Conservation (phyloP, 2,329 filamentous ascomycete species). For the Cladosporium austrohemisphaericum region DNA sequence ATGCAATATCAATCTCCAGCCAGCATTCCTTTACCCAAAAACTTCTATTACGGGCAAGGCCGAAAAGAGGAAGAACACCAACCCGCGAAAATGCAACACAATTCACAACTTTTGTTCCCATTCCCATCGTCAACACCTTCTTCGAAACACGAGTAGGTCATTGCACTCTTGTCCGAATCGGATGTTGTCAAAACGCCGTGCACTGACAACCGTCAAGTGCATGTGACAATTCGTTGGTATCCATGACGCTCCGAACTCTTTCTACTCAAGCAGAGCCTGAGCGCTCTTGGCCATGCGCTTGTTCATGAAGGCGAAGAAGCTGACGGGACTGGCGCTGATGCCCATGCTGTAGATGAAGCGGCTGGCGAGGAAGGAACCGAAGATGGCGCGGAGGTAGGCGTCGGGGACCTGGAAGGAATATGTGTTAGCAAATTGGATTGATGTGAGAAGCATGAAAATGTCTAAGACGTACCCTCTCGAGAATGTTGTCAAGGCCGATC, state of each 20-base stretch:
- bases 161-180: too few relatives aligned
- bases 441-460: background rate
- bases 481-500: slow-evolving; percentile 85
- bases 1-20: background rate
- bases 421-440: background rate
- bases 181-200: too few relatives aligned
- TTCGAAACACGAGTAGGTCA: too few relatives aligned
- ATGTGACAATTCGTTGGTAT: too few relatives aligned
- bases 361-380: slow-evolving; percentile 89
- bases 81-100: background rate
- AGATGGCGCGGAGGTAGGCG: slow-evolving; percentile 88
- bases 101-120: background rate
- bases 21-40: background rate
- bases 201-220: too few relatives aligned
- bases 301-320: slow-evolving; percentile 87
- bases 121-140: background rate
- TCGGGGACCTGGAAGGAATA: slow-evolving; percentile 65
- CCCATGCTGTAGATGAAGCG: slow-evolving; percentile 96
- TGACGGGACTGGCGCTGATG: slow-evolving; percentile 88
- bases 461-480: slow-evolving; percentile 61
- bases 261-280: slow-evolving; percentile 12
- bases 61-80: too few relatives aligned
- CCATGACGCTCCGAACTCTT: too few relatives aligned
- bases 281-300: slow-evolving; percentile 38
- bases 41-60: too few relatives aligned